A percentile compares a stretch with the other conserved stretches of the same genome.
Evolutionary conservation across 345 rosid genomes (phyloP).

Genomic region (Rhodamnia rubescens): DNA sequence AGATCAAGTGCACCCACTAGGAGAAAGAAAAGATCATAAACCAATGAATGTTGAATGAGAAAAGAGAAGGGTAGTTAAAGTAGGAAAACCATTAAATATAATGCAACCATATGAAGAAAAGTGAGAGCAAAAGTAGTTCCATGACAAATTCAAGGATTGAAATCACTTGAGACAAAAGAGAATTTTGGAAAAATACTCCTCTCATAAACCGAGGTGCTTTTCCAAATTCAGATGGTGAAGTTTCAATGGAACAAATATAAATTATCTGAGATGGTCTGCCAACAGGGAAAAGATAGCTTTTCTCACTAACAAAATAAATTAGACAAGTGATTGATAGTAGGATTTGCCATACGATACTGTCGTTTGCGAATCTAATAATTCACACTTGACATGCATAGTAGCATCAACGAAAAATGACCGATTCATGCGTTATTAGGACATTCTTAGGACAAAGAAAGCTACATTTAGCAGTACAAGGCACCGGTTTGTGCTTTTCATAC

Average conservation of each 20-base stretch:
- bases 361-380: background rate
- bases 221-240: background rate
- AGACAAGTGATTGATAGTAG: background rate
- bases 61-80: background rate
- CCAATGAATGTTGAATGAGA: background rate
- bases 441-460: background rate
- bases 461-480: background rate
- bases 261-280: slow-evolving; percentile 19
- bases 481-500: background rate
- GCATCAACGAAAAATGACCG: background rate
- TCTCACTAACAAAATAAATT: slow-evolving; percentile 5
- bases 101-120: background rate
- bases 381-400: background rate
- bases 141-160: background rate
- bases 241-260: slow-evolving; percentile 1
- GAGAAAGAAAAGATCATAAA: background rate
- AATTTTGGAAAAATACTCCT: background rate
- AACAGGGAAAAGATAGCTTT: slow-evolving; percentile 17
- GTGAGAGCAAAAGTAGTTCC: background rate
- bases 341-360: background rate
- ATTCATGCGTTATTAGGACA: background rate
- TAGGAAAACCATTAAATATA: slow-evolving; percentile 2
- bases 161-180: slow-evolving; percentile 11
- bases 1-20: background rate
- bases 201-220: slow-evolving; percentile 8